Conservation (phyloP, 1,139 yeast species). For the Trichomonascaceae sp. region DNA sequence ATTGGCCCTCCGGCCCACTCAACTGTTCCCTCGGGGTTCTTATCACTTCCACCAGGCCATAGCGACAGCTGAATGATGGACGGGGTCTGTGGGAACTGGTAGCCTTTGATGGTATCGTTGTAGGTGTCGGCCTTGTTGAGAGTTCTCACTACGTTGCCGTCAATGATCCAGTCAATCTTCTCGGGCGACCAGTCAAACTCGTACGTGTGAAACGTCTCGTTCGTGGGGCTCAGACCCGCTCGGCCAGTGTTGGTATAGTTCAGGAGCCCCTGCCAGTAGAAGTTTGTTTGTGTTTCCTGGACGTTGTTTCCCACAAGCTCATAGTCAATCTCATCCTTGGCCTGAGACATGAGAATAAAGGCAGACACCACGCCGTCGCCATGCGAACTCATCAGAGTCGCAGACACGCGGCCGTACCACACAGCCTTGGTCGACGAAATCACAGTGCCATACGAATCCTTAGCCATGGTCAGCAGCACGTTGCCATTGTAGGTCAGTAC, state of each 20-base stretch:
- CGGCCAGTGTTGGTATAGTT: constrained; percentile 50
- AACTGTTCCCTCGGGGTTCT: constrained; percentile 60
- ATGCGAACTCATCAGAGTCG: constrained; percentile 60
- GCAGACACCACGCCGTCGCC: constrained; percentile 76
- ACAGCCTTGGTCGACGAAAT: constrained; percentile 65
- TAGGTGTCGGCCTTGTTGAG: constrained; percentile 52
- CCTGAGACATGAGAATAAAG: constrained; percentile 71
- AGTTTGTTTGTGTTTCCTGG: constrained; percentile 59
- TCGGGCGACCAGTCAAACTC: constrained; percentile 79
- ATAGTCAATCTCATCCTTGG: constrained; percentile 81
- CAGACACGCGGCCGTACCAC: constrained; percentile 78
- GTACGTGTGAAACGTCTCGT: constrained; percentile 59
- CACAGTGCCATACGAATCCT: constrained; percentile 65
- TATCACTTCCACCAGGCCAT: constrained; percentile 82
- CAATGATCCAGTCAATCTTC: constrained; percentile 55
- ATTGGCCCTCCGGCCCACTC: constrained; percentile 91
- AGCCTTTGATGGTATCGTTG: constrained; percentile 46
- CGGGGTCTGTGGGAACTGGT: constrained; percentile 83
- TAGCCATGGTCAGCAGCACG: constrained; percentile 64
- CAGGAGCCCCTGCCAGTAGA: constrained; percentile 59
- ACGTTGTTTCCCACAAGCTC: constrained; percentile 73
- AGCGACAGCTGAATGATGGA: constrained; percentile 71
- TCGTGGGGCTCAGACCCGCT: constrained; percentile 38
- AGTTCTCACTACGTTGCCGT: constrained; percentile 58
- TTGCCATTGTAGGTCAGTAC: constrained; percentile 40